Evolutionary conservation across 176 grass and related monocot species (phyloP).

Genomic region (Oryza rufipogon): DNA sequence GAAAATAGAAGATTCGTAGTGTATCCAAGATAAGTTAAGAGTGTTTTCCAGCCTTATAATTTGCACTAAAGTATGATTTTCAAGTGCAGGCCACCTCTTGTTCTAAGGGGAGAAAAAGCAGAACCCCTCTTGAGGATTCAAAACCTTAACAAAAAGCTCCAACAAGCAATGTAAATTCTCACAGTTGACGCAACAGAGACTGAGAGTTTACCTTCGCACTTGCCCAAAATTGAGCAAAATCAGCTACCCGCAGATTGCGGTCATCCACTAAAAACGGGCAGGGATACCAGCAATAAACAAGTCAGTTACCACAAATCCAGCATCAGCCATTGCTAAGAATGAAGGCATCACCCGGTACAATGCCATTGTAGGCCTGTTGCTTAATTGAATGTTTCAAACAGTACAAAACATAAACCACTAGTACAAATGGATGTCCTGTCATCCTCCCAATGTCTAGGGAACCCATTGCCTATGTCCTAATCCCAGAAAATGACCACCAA

Average conservation of each 20-base stretch:
- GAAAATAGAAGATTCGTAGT: neutral
- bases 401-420: conserved; percentile 32
- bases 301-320: conserved; percentile 92
- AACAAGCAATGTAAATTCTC: conserved; percentile 58
- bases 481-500: conserved; percentile 30
- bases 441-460: conserved; percentile 31
- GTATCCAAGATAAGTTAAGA: neutral
- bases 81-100: neutral
- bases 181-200: conserved; percentile 59
- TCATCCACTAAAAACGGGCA: conserved; percentile 97
- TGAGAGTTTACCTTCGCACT: conserved; percentile 93
- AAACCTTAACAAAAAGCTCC: conserved; percentile 45
- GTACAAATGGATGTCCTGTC: neutral
- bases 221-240: conserved; percentile 99
- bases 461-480: neutral
- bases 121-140: conserved; percentile 33
- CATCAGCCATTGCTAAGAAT: conserved; percentile 78
- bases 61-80: conserved; percentile 18
- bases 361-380: conserved; percentile 52
- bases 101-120: neutral
- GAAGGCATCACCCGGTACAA: conserved; percentile 59
- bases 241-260: conserved; percentile 99
- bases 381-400: conserved; percentile 50
- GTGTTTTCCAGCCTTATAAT: neutral
- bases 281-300: conserved; percentile 94